Base-by-base conservation (phyloP, 805 yeast genomes). In the Wickerhamomyces pijperi region DNA sequence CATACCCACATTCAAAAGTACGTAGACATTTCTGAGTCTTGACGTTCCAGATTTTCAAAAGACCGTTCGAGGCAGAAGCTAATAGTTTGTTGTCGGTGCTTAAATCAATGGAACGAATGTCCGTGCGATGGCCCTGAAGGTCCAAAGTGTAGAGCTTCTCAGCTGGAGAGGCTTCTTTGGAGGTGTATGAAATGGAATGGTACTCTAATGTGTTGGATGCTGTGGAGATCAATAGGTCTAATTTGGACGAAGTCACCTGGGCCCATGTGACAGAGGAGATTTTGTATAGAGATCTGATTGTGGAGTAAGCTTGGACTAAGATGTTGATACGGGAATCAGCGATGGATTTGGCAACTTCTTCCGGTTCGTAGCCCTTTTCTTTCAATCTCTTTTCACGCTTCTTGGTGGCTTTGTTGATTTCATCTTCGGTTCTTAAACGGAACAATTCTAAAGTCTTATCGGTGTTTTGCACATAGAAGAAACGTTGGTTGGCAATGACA, bases 41-140 rank as follows among this genome's bases (percentile, higher is more conserved):
- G 21, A 82, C 56, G 54, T 92, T 92, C 96, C 96, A 88, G 18
- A 92, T 69, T 54, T 92, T 92, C 45, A 92, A 62, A 47, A 76
- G 72, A 18, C 97, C 97, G 53, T 87, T 86, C 3, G 96, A 82
- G 1, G 95, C 96, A 2, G 95, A 81, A 3, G 87, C 94, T 33
- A 90, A 63, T 42, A 92, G 63, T 55, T 76, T 76, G 56, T 79
- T 76, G 61, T 90, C 96, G 39, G 77, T 74, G 41, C 94, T 82
- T 28, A 92, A 67, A 48, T 86, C 88, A 54, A 85, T 64, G 4
- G 94, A 71, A 50, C 98, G 72, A 20, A 90, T 70, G 58, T 92
- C 99, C 2, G 86, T 76, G 55, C 97, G 75, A 58, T 88, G 97
- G 17, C 98, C 99, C 39, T 74, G 70, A 33, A 76, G 59, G 37